Evolutionary conservation across 495 filamentous ascomycete species (phyloP).

Genomic region (Hyaloscypha bicolor): DNA sequence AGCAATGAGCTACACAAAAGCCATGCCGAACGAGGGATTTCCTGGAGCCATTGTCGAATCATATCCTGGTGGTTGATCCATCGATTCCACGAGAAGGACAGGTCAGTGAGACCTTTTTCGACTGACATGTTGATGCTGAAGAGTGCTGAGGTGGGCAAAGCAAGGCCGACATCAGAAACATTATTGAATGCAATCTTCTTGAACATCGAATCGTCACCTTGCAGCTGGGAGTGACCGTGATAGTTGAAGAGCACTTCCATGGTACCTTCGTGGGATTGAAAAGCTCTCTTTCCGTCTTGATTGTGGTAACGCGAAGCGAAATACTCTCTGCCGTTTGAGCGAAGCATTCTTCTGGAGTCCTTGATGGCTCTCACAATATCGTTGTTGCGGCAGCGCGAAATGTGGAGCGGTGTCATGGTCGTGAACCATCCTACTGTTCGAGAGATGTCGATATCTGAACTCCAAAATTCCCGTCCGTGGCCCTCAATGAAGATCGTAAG

Average conservation of each 20-base stretch:
- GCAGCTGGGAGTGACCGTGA: constrained; percentile 44
- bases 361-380: constrained; percentile 37
- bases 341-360: constrained; percentile 45
- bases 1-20: no score
- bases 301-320: constrained; percentile 35
- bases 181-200: background rate
- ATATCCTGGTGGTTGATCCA: no score
- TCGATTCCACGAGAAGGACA: no score
- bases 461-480: constrained; percentile 57
- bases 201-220: constrained; percentile 36
- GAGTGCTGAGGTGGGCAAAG: no score
- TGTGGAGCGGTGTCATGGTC: constrained; percentile 45
- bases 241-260: constrained; percentile 44
- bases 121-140: no score
- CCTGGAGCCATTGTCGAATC: no score
- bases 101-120: no score
- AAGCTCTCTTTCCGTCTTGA: constrained; percentile 27
- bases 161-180: no score
- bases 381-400: background rate
- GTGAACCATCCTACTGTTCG: constrained; percentile 66
- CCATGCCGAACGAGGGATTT: no score
- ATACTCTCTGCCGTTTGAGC: constrained; percentile 44
- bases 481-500: constrained; percentile 48
- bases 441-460: constrained; percentile 54
- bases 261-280: background rate